A percentile compares a stretch with the other conserved stretches of the same genome.
Conservation (phyloP, 2,329 filamentous ascomycete species). For the Colletotrichum sp. region DNA sequence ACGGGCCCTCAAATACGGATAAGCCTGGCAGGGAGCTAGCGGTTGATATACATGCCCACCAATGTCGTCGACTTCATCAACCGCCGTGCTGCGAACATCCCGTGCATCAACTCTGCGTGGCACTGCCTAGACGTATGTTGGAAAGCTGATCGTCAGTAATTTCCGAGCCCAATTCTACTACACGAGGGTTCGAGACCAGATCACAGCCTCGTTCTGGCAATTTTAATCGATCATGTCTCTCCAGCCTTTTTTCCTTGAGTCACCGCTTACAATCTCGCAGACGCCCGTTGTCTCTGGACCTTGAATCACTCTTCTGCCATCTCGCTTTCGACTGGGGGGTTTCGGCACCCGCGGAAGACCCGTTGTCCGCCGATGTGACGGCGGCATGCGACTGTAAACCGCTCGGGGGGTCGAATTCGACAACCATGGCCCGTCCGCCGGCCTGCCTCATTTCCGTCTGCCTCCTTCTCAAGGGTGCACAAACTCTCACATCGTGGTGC, state of each 20-base stretch:
- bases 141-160: neutral
- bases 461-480: neutral
- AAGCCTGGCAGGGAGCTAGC: neutral
- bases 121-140: neutral
- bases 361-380: neutral
- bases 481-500: neutral
- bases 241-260: neutral
- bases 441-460: neutral
- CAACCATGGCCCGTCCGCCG: neutral
- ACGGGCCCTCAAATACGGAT: neutral
- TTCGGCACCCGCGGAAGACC: neutral
- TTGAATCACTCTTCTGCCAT: neutral
- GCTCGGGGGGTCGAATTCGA: neutral
- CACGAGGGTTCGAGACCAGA: neutral
- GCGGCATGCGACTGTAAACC: neutral
- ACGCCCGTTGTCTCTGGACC: neutral
- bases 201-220: neutral
- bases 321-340: neutral
- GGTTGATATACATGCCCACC: neutral
- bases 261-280: neutral
- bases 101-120: neutral
- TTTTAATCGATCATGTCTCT: neutral
- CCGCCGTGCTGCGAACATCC: neutral
- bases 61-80: neutral
- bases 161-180: neutral